phyloP scores from a whole-genome alignment of 2,329 filamentous ascomycete genomes.

The Microsporum canis region DNA sequence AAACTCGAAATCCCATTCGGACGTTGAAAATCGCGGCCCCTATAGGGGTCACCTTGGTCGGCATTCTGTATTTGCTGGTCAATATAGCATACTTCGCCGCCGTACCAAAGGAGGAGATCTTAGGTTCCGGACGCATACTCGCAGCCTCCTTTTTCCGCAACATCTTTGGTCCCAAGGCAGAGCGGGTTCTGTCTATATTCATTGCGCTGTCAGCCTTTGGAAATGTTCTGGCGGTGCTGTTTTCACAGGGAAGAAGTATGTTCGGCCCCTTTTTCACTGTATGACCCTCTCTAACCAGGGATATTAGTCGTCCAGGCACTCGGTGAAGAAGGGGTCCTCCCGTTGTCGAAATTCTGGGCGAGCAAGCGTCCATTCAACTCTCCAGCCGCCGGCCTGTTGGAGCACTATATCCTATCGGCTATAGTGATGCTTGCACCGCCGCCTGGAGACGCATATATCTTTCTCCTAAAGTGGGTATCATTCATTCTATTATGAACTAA shows the following conservation, averaged over 20 bases:
- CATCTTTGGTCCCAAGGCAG: conserved; percentile 46
- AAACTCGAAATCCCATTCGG: conserved; percentile 46
- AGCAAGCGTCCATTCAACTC: conserved; percentile 57
- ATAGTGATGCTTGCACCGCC: conserved; percentile 57
- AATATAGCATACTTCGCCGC: conserved; percentile 51
- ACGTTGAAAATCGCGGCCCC: conserved; percentile 49
- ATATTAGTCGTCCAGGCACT: conserved; percentile 43
- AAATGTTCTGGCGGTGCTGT: conserved; percentile 48
- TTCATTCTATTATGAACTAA: not conserved
- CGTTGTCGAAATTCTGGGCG: conserved; percentile 56
- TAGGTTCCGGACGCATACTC: conserved; percentile 42
- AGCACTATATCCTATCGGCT: conserved; percentile 56
- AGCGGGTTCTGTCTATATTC: conserved; percentile 48
- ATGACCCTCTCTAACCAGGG: not conserved
- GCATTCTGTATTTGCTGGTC: conserved; percentile 45
- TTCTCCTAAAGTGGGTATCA: conserved; percentile 36
- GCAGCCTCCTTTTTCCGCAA: conserved; percentile 50
- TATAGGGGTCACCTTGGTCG: conserved; percentile 43
- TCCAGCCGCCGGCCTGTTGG: conserved; percentile 46
- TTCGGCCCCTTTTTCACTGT: not conserved
- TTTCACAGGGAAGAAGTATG: conserved; percentile 36
- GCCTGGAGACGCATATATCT: conserved; percentile 57
- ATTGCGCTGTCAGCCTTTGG: conserved; percentile 52
- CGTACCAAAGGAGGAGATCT: conserved; percentile 46
- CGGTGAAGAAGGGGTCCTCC: conserved; percentile 57